Evolutionary conservation across 2,329 filamentous ascomycete genomes (phyloP), one percentile per base, ranked within the genome.

Genomic region (Ascochyta rabiei): DNA sequence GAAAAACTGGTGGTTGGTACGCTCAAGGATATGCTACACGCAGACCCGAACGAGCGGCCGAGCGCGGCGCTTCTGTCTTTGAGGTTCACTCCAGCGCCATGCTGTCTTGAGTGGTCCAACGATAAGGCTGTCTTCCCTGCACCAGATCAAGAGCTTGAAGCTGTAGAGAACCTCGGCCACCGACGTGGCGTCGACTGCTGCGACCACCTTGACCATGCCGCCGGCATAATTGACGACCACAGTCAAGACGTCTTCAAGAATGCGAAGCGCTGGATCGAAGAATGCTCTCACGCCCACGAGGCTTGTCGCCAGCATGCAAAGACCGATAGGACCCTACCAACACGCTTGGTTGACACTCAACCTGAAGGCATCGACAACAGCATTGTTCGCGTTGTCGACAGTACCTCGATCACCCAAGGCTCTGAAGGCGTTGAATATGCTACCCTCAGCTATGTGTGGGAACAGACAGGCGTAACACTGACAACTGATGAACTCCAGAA

Each of bases 51-150:
- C 16, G 53, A 68, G 43, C 70, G 72, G 33, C 72, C 72, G 26
- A 62, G 67, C 37, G 72, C 71, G 28, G 59, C 67, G 30, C 60
- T 53, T 15, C 59, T 75, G 42, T 70, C 71, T 6, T 58, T 70
- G 58, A 59, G 64, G 34, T 75, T 74, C 47, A 69, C 67, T 13
- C 72, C 72, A 26, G 71, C 68, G n/a, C 65, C 70, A 37, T 75
- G 72, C 57, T 75, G 72, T 59, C 65, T 74, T 33, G 66, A 61
- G 54, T 75, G 72, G 72, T 63, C 72, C 3, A 74, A 74, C 48
- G 66, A 71, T 30, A 67, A 71, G 28, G 65, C 55, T 7, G 54
- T 60, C 6, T 74, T 68, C 58, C 72, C 72, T 28, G 66, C 68
- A n/a, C 71, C 71, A 4, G 44, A 55, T 21, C 70, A 73, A 52